Evolutionary conservation across 257 asterid genomes (phyloP).

Genomic region (Solanum appendiculatum): DNA sequence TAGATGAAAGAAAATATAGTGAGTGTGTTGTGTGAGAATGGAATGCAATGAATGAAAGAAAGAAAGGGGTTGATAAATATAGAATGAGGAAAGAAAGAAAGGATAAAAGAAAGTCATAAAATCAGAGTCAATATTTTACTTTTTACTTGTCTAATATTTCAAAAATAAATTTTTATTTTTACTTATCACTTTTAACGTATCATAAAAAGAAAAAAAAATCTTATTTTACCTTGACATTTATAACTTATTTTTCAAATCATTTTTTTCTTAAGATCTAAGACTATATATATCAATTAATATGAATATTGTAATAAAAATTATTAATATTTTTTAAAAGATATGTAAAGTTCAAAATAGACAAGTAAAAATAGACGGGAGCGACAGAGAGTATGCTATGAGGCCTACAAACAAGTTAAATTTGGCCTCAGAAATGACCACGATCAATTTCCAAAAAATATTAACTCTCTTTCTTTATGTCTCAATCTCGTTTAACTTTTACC

Average conservation of each 20-base stretch:
- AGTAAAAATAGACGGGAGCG: background rate
- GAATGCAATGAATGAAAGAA: conserved; percentile 5
- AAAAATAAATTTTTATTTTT: too few relatives aligned
- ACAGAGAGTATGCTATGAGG: conserved; percentile 9
- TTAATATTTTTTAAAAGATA: too few relatives aligned
- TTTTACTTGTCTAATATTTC: background rate
- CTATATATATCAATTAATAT: too few relatives aligned
- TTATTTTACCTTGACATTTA: too few relatives aligned
- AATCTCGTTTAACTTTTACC: background rate
- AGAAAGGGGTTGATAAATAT: conserved; percentile 34
- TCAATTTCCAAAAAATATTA: background rate
- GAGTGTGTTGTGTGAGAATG: background rate
- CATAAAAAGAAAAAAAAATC: background rate
- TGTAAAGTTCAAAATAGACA: background rate
- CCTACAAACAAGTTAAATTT: conserved; percentile 24
- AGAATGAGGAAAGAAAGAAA: conserved; percentile 28
- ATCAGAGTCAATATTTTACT: conserved; percentile 27
- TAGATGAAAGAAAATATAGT: background rate
- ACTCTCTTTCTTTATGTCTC: background rate
- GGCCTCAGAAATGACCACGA: conserved; percentile 16
- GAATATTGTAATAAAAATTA: too few relatives aligned
- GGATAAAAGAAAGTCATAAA: conserved; percentile 57
- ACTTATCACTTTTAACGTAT: too few relatives aligned
- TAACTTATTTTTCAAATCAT: too few relatives aligned
- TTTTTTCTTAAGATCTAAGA: too few relatives aligned